Evolutionary conservation across 805 yeast genomes (phyloP).

Genomic region (Wickerhamiella azymoides): DNA sequence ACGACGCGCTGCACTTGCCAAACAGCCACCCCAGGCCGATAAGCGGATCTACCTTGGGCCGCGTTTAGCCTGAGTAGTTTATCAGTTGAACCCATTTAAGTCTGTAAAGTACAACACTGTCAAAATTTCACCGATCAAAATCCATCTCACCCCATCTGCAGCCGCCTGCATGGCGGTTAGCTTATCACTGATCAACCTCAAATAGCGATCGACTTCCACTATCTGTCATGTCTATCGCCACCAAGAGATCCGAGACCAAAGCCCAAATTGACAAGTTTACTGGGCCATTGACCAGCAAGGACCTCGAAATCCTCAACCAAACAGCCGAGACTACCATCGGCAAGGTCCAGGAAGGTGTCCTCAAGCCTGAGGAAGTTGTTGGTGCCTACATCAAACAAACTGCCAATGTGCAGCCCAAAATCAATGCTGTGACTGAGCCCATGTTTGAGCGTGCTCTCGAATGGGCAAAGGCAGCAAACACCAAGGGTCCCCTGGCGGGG

Average conservation of each 20-base stretch:
- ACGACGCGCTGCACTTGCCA: too few relatives aligned
- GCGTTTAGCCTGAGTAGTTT: too few relatives aligned
- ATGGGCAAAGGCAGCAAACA: constrained; percentile 39
- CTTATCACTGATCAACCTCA: too few relatives aligned
- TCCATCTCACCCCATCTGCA: too few relatives aligned
- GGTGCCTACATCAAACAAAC: constrained; percentile 56
- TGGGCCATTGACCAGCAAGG: constrained; percentile 26
- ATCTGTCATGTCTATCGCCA: background rate
- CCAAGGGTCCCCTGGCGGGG: constrained; percentile 51
- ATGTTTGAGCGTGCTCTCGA: constrained; percentile 54
- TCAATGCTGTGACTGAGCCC: constrained; percentile 46
- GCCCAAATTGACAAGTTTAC: constrained; percentile 27
- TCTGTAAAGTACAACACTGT: too few relatives aligned
- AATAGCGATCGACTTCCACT: too few relatives aligned
- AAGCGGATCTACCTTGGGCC: too few relatives aligned
- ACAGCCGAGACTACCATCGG: constrained; percentile 31
- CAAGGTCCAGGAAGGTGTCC: constrained; percentile 34
- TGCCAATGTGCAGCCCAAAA: constrained; percentile 42
- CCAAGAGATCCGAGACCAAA: constrained; percentile 25
- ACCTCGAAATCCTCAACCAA: constrained; percentile 27
- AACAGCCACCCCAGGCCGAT: too few relatives aligned
- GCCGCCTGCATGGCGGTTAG: too few relatives aligned
- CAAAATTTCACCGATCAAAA: too few relatives aligned
- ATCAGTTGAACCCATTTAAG: too few relatives aligned
- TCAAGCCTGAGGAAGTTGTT: constrained; percentile 38